Percentiles rank a stretch among this genome's conserved stretches.
Conservation (phyloP, 1,139 yeast genomes). For the Tardiomyces digboiensis region DNA sequence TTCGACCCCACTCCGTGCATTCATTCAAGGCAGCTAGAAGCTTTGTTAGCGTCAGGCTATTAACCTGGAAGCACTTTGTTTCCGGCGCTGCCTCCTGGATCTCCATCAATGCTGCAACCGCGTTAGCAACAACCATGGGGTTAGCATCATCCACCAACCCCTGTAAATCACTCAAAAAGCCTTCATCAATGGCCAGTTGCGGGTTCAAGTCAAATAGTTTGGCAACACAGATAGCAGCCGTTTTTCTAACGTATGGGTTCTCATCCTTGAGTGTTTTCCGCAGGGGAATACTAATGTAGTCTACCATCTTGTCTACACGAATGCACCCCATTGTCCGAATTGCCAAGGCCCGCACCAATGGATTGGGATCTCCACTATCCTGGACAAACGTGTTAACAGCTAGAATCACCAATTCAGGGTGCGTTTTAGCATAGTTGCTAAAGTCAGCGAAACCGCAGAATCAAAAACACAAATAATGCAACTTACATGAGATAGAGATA, state of each 20-base stretch:
- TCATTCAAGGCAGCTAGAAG: slow-evolving; percentile 82
- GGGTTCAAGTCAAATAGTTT: slow-evolving; percentile 85
- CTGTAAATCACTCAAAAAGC: slow-evolving; percentile 64
- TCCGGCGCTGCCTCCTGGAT: slow-evolving; percentile 61
- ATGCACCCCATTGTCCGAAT: slow-evolving; percentile 99
- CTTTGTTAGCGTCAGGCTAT: slow-evolving; percentile 44
- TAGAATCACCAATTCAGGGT: slow-evolving; percentile 90
- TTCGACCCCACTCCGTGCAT: slow-evolving; percentile 99
- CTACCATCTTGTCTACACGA: slow-evolving; percentile 90
- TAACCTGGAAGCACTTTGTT: slow-evolving; percentile 35
- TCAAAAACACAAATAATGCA: slow-evolving; percentile 7
- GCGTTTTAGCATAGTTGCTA: slow-evolving; percentile 91
- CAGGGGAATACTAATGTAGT: slow-evolving; percentile 86
- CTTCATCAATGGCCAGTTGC: slow-evolving; percentile 74
- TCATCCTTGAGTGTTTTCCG: slow-evolving; percentile 81
- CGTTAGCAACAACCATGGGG: slow-evolving; percentile 92
- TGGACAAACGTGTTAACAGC: slow-evolving; percentile 95
- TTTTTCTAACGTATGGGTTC: slow-evolving; percentile 94
- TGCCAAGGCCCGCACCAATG: slow-evolving; percentile 90
- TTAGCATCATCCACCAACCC: slow-evolving; percentile 76
- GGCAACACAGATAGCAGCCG: slow-evolving; percentile 97
- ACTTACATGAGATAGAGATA: slow-evolving; percentile 91
- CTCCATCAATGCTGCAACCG: slow-evolving; percentile 79
- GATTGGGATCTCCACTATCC: slow-evolving; percentile 96
- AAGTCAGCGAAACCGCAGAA: too few relatives aligned